A percentile compares a stretch with the other conserved stretches of the same genome.
Conservation (phyloP, 495 filamentous ascomycete species). For the Entonaema liquescens region DNA sequence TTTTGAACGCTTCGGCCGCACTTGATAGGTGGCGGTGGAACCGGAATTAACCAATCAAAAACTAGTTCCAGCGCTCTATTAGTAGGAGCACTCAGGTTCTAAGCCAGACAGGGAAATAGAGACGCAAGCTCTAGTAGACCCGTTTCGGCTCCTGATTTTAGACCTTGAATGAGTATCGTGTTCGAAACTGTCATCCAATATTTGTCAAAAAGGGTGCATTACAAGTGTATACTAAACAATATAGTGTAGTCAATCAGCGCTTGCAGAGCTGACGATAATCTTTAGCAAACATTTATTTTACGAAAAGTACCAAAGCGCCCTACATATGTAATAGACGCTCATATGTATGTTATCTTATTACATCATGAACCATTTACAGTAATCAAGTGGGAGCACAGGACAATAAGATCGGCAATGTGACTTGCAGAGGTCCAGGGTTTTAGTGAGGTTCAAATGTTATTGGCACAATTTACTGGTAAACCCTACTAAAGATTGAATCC, state of each 20-base stretch:
- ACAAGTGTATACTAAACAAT: not conserved
- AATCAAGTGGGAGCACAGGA: constrained; percentile 29
- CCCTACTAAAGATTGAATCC: constrained; percentile 10
- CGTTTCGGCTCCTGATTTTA: constrained; percentile 37
- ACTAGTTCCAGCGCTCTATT: constrained; percentile 15
- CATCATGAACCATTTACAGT: constrained; percentile 36
- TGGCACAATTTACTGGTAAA: constrained; percentile 1
- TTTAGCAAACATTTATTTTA: not conserved
- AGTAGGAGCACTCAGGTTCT: constrained; percentile 18
- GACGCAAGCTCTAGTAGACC: constrained; percentile 7
- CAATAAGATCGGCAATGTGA: constrained; percentile 37
- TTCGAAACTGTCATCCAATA: not conserved
- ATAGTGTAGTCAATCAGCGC: not conserved
- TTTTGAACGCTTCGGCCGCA: constrained; percentile 22
- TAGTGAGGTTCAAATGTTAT: constrained; percentile 4
- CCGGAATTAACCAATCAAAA: constrained; percentile 30
- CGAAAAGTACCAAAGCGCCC: not conserved
- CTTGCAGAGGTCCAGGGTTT: constrained; percentile 29
- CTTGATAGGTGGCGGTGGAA: constrained; percentile 29
- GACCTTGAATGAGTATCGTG: constrained; percentile 7
- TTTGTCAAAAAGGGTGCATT: constrained; percentile 9
- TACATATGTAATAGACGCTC: not conserved
- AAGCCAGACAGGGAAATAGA: constrained; percentile 32
- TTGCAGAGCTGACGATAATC: not conserved
- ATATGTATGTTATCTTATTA: constrained; percentile 21